phyloP scores from a whole-genome alignment of 768 basidiomycete genomes.

The Leccinum aurantiacum region DNA sequence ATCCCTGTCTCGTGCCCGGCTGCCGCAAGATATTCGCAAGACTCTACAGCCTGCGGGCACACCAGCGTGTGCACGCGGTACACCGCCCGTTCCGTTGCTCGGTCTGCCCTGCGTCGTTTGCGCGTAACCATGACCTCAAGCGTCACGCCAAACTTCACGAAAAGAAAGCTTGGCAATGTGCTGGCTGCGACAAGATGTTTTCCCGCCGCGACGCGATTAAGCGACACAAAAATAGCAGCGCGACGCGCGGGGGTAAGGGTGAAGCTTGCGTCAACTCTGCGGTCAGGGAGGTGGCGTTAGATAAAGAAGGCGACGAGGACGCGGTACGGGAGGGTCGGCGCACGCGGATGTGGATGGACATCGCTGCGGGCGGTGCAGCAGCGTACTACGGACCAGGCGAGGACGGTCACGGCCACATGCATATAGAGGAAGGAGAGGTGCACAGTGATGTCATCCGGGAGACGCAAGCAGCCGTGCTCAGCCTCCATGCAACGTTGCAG shows the following conservation, averaged over 20 bases:
- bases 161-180: slow-evolving; percentile 70
- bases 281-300: slow-evolving; percentile 58
- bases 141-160: slow-evolving; percentile 75
- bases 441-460: slow-evolving; percentile 45
- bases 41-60: slow-evolving; percentile 66
- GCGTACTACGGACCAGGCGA: slow-evolving; percentile 4
- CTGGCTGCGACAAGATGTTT: slow-evolving; percentile 72
- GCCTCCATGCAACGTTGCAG: slow-evolving; percentile 56
- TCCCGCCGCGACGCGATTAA: slow-evolving; percentile 79
- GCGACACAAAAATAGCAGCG: slow-evolving; percentile 66
- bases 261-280: slow-evolving; percentile 57
- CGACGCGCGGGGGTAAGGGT: slow-evolving; percentile 49
- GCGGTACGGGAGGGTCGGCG: slow-evolving; percentile 55
- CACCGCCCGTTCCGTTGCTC: slow-evolving; percentile 67
- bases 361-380: slow-evolving; percentile 40
- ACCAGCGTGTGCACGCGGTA: slow-evolving; percentile 63
- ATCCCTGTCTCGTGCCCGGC: slow-evolving; percentile 66
- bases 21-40: slow-evolving; percentile 72
- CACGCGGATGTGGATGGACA: slow-evolving; percentile 63
- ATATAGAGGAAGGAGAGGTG: slow-evolving; percentile 63
- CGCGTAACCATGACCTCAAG: slow-evolving; percentile 77
- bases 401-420: slow-evolving; percentile 17
- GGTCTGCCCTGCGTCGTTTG: slow-evolving; percentile 71
- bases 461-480: slow-evolving; percentile 53
- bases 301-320: slow-evolving; percentile 38